These are phyloP conservation scores for Platismatia glauca DNA, from an alignment of 495 filamentous ascomycete species.

Conservation along the genomic window DNA sequence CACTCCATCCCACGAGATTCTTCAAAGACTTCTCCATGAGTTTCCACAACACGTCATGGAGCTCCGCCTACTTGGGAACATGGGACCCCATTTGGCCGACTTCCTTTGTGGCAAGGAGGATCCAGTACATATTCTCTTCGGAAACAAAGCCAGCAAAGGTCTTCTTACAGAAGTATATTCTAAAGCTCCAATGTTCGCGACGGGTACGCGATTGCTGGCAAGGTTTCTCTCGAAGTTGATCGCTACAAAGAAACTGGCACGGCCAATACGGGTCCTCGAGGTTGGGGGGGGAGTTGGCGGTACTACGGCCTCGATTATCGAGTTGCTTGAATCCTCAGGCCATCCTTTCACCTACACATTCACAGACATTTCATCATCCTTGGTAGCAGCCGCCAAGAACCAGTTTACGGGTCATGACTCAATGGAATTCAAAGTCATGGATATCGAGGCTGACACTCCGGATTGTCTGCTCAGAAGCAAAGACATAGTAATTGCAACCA, in stretches of 20 bases:
- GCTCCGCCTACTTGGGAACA: too few species aligned
- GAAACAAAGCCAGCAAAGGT: slow-evolving; percentile 1
- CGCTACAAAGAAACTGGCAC: not conserved
- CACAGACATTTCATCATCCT: slow-evolving; percentile 36
- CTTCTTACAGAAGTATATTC: slow-evolving; percentile 23
- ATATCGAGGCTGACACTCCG: slow-evolving; percentile 33
- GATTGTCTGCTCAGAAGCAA: slow-evolving; percentile 23
- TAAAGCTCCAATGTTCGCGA: slow-evolving; percentile 19
- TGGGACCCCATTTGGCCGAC: slow-evolving; percentile 20
- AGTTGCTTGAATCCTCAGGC: not conserved
- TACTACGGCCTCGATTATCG: slow-evolving; percentile 30
- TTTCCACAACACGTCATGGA: too few species aligned
- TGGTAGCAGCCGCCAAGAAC: slow-evolving; percentile 32
- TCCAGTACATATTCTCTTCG: slow-evolving; percentile 19
- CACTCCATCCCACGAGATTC: too few species aligned
- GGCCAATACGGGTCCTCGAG: slow-evolving; percentile 32
- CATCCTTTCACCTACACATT: slow-evolving; percentile 33
- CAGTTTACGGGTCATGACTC: slow-evolving; percentile 27
- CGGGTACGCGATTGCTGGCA: slow-evolving; percentile 13
- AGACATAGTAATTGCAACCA: slow-evolving; percentile 38
- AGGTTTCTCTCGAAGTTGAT: slow-evolving; percentile 11
- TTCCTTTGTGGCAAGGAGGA: slow-evolving; percentile 19
- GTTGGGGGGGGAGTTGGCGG: slow-evolving; percentile 40
- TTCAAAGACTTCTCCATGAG: too few species aligned
- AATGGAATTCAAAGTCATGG: slow-evolving; percentile 33